phyloP scores from a whole-genome alignment of 2,329 filamentous ascomycete genomes.

The Colletotrichum cereale region DNA sequence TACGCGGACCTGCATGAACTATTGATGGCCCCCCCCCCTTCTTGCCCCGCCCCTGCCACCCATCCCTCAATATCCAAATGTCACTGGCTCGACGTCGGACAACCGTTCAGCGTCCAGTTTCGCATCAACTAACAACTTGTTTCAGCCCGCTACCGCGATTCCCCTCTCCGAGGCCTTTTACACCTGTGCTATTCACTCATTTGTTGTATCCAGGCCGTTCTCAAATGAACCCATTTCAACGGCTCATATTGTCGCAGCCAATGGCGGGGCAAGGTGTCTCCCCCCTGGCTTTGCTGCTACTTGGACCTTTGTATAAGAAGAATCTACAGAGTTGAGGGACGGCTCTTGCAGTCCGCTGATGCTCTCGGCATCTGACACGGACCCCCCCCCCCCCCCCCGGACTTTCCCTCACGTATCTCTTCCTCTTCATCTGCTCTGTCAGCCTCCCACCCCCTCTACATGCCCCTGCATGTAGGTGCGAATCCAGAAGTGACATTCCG shows the following conservation, averaged over 20 bases:
- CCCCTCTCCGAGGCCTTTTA: constrained; percentile 6
- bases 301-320: neutral
- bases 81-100: constrained; percentile 18
- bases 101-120: constrained; percentile 16
- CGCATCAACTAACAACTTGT: constrained; percentile 27
- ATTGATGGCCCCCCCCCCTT: constrained; percentile 1
- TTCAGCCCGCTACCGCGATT: constrained; percentile 33
- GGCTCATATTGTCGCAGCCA: constrained; percentile 7
- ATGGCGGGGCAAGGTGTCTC: constrained; percentile 2
- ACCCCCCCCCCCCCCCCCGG: too few species aligned
- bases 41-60: neutral
- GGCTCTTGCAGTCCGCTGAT: neutral
- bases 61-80: neutral
- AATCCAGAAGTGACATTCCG: constrained; percentile 24
- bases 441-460: constrained; percentile 1
- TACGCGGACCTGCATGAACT: neutral
- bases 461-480: constrained; percentile 6
- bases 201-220: constrained; percentile 10
- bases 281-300: constrained; percentile 5
- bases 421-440: constrained; percentile 5
- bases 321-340: neutral
- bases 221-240: constrained; percentile 33
- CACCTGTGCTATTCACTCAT: constrained; percentile 3
- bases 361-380: constrained; percentile 1
- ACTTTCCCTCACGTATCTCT: neutral